These are phyloP conservation scores for Camellia oleifera DNA, from an alignment of 179 eudicot species.

Conservation along the genomic window DNA sequence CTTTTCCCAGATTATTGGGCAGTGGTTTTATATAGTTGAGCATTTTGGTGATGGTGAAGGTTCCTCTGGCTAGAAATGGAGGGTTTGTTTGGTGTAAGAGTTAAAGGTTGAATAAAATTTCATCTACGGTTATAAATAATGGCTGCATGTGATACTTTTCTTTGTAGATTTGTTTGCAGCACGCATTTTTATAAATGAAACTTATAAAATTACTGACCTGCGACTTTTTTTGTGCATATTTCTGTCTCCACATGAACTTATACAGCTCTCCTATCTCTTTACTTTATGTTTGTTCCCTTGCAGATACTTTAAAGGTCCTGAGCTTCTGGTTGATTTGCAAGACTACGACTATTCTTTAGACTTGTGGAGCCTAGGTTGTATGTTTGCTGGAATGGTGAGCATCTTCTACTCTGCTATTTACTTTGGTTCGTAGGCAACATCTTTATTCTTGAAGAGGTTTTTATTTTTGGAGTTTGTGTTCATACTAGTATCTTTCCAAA, in stretches of 20 bases:
- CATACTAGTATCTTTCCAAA: background rate
- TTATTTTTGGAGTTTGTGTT: background rate
- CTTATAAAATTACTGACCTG: background rate
- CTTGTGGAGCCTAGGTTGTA: constrained; percentile 93
- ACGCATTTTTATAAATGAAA: background rate
- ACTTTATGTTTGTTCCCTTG: constrained; percentile 9
- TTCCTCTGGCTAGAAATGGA: background rate
- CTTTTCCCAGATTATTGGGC: too few species aligned
- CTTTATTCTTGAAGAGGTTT: background rate
- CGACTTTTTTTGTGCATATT: background rate
- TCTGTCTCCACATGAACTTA: background rate
- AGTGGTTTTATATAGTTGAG: background rate
- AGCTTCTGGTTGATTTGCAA: constrained; percentile 92
- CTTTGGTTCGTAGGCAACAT: background rate
- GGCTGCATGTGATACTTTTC: background rate
- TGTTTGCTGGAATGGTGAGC: constrained; percentile 96
- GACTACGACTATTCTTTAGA: constrained; percentile 96
- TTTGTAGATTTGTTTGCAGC: background rate
- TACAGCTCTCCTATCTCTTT: background rate
- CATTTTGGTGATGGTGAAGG: background rate
- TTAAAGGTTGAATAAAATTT: background rate
- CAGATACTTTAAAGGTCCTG: constrained; percentile 96
- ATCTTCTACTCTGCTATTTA: constrained; percentile 8
- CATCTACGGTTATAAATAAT: background rate
- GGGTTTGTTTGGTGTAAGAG: background rate